phyloP scores from a whole-genome alignment of 1,284 basidiomycete genomes.

The Heterobasidion parviporum region DNA sequence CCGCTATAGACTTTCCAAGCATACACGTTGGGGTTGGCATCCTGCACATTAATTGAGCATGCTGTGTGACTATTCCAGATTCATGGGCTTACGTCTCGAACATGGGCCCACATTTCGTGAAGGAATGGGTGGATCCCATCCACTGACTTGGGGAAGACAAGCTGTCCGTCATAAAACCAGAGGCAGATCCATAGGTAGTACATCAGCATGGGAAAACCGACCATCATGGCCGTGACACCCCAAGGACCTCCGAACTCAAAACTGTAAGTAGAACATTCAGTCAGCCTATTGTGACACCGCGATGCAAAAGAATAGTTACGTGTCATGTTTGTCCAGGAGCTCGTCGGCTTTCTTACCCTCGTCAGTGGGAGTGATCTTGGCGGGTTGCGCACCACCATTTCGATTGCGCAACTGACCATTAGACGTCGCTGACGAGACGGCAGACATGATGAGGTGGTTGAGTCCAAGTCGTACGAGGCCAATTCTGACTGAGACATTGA shows the following conservation, averaged over 20 bases:
- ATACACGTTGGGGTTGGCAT: conserved; percentile 85
- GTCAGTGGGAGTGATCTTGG: conserved; percentile 33
- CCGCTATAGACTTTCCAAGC: conserved; percentile 88
- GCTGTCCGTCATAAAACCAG: conserved; percentile 89
- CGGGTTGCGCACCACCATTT: conserved; percentile 1
- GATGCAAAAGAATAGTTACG: conserved; percentile 25
- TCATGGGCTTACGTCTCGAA: conserved; percentile 55
- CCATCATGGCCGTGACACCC: conserved; percentile 92
- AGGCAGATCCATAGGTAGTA: conserved; percentile 99
- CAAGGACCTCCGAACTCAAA: conserved; percentile 96
- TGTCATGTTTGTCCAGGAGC: conserved; percentile 67
- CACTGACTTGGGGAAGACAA: conserved; percentile 69
- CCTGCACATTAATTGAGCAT: conserved; percentile 36
- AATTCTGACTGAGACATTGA: not conserved
- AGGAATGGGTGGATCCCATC: conserved; percentile 80
- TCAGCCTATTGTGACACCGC: conserved; percentile 9
- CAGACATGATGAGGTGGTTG: conserved; percentile 13
- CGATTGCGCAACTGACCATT: conserved; percentile 6
- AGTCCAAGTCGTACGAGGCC: not conserved
- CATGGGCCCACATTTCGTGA: conserved; percentile 75
- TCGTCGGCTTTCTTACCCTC: conserved; percentile 66
- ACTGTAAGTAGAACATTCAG: conserved; percentile 26
- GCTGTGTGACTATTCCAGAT: not conserved
- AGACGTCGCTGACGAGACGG: conserved; percentile 9
- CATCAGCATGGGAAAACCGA: conserved; percentile 87